Conservation (phyloP, 345 rosid genomes). For the Capsella bursapastoris region DNA sequence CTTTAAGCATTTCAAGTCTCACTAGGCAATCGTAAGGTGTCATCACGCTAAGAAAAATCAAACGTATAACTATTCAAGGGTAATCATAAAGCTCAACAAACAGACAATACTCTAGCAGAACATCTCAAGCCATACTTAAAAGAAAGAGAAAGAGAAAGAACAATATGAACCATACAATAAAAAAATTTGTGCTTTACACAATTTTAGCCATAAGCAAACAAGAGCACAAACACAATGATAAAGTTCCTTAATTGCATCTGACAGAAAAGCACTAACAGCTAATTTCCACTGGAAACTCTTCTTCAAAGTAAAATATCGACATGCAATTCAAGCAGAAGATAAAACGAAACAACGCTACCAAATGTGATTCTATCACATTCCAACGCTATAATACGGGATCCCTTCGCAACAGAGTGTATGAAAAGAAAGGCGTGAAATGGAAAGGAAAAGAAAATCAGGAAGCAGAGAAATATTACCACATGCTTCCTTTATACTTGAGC, state of each 20-base stretch:
- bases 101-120: not conserved
- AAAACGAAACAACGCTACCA: slow-evolving; percentile 2
- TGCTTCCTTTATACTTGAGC: slow-evolving; percentile 85
- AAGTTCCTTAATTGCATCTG: not conserved
- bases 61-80: too few species aligned
- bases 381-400: not conserved
- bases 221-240: not conserved
- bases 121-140: slow-evolving; percentile 7
- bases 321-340: slow-evolving; percentile 19
- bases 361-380: not conserved
- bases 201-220: slow-evolving; percentile 2
- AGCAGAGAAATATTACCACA: slow-evolving; percentile 66
- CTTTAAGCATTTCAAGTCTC: too few species aligned
- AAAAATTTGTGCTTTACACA: not conserved
- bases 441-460: not conserved
- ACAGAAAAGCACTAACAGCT: not conserved
- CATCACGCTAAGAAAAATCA: too few species aligned
- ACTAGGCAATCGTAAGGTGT: too few species aligned
- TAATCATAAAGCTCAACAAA: too few species aligned
- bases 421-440: not conserved
- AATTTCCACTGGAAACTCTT: not conserved
- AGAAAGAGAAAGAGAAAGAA: not conserved
- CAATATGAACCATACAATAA: not conserved
- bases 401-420: too few species aligned
- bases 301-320: not conserved